Evolutionary conservation across 73 alveolate genomes (phyloP).

Genomic region (Stentor roeselii): DNA sequence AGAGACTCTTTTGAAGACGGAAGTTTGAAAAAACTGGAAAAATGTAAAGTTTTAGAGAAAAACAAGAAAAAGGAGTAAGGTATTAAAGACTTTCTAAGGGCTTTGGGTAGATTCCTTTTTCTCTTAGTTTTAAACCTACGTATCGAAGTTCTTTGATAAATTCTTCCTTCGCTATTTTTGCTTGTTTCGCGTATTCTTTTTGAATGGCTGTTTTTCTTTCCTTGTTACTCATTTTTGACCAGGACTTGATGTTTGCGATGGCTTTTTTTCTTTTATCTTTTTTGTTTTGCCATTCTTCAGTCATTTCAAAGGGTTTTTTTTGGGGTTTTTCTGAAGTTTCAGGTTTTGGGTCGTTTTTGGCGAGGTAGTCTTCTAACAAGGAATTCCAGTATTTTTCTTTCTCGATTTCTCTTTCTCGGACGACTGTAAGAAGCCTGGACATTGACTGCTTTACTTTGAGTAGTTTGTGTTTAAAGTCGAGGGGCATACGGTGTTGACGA

Average conservation of each 20-base stretch:
- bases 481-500: constrained; percentile 32
- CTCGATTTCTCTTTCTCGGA: constrained; percentile 23
- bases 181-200: constrained; percentile 32
- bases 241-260: constrained; percentile 35
- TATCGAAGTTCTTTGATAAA: constrained; percentile 54
- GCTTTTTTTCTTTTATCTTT: constrained; percentile 22
- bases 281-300: constrained; percentile 23
- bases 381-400: constrained; percentile 14
- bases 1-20: neutral
- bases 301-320: constrained; percentile 18
- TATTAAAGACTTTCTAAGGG: neutral
- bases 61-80: neutral
- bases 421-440: constrained; percentile 17
- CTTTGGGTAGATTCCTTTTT: constrained; percentile 23
- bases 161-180: constrained; percentile 56
- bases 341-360: neutral
- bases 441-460: constrained; percentile 1
- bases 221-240: constrained; percentile 27
- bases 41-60: neutral
- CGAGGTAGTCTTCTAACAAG: neutral
- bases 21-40: neutral
- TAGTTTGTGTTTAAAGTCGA: neutral
- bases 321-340: constrained; percentile 1
- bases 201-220: constrained; percentile 44
- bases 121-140: constrained; percentile 16